phyloP scores from a whole-genome alignment of 1,139 yeast species.

The Sugiyamaella pinicola region DNA sequence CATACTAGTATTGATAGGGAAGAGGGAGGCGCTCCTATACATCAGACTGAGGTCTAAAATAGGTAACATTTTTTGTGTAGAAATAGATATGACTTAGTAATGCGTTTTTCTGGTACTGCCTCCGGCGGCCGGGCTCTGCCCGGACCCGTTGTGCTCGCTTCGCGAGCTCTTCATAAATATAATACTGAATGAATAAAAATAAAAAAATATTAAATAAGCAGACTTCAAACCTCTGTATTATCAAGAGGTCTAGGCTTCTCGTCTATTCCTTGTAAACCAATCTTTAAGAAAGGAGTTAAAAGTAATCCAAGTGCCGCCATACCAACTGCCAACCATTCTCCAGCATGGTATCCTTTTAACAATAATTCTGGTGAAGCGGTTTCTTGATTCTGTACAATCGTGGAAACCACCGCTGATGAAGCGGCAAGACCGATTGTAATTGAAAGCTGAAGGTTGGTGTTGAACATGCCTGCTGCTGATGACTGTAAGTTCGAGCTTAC shows the following conservation, averaged over 20 bases:
- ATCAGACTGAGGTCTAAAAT: not conserved
- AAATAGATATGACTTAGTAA: not conserved
- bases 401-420: slow-evolving; percentile 43
- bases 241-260: not conserved
- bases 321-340: slow-evolving; percentile 48
- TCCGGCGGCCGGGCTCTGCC: no score
- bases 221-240: not conserved
- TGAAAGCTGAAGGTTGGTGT: slow-evolving; percentile 46
- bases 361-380: slow-evolving; percentile 32
- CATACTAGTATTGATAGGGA: slow-evolving; percentile 36
- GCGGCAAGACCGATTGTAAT: slow-evolving; percentile 47
- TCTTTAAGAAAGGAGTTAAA: slow-evolving; percentile 40
- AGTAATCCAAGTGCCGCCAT: slow-evolving; percentile 39
- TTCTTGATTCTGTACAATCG: slow-evolving; percentile 40
- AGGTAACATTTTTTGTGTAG: not conserved
- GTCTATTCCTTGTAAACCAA: slow-evolving; percentile 39
- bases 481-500: slow-evolving; percentile 45
- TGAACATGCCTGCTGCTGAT: slow-evolving; percentile 52
- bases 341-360: slow-evolving; percentile 44
- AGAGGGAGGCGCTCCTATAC: not conserved
- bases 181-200: no score
- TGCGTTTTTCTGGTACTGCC: no score
- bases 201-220: no score
- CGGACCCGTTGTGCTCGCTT: no score
- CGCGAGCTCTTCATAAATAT: no score